phyloP scores from a whole-genome alignment of 2,329 filamentous ascomycete genomes.

The Pleoardoris graminearum region DNA sequence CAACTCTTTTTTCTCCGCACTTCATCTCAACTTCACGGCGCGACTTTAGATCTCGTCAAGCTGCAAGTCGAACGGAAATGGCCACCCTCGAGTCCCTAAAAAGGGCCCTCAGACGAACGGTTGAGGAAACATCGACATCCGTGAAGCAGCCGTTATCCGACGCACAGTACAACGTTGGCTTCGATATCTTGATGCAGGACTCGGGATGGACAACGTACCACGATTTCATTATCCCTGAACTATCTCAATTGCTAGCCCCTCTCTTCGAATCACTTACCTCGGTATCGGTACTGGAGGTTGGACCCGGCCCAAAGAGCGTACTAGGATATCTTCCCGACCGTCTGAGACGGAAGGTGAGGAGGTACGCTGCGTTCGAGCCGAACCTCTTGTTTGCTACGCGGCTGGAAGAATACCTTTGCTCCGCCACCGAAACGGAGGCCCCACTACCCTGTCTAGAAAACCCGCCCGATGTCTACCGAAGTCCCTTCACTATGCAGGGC shows the following conservation, averaged over 20 bases:
- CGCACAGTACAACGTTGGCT: conserved; percentile 55
- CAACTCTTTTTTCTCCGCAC: no score
- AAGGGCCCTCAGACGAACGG: conserved; percentile 43
- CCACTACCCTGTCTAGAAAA: conserved; percentile 50
- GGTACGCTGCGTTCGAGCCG: conserved; percentile 60
- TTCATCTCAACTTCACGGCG: no score
- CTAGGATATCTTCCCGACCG: conserved; percentile 53
- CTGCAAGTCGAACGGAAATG: conserved; percentile 42
- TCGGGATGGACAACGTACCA: conserved; percentile 49
- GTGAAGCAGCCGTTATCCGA: conserved; percentile 49
- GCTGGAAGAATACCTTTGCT: conserved; percentile 51
- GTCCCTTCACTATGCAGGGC: conserved; percentile 46
- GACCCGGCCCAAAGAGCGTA: conserved; percentile 61
- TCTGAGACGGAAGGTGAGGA: conserved; percentile 51
- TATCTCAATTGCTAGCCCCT: conserved; percentile 48
- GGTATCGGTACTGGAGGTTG: conserved; percentile 63
- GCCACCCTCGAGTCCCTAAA: conserved; percentile 53
- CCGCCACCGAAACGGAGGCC: conserved; percentile 27
- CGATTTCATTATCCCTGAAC: conserved; percentile 58
- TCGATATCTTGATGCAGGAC: conserved; percentile 48
- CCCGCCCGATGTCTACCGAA: conserved; percentile 45
- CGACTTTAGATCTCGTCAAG: no score
- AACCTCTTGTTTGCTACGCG: conserved; percentile 51
- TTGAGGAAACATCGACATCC: conserved; percentile 21
- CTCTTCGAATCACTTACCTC: conserved; percentile 47